Evolutionary conservation across 1,284 basidiomycete genomes (phyloP), one percentile per base, ranked within the genome.

Genomic region (Leccinum solheimii): DNA sequence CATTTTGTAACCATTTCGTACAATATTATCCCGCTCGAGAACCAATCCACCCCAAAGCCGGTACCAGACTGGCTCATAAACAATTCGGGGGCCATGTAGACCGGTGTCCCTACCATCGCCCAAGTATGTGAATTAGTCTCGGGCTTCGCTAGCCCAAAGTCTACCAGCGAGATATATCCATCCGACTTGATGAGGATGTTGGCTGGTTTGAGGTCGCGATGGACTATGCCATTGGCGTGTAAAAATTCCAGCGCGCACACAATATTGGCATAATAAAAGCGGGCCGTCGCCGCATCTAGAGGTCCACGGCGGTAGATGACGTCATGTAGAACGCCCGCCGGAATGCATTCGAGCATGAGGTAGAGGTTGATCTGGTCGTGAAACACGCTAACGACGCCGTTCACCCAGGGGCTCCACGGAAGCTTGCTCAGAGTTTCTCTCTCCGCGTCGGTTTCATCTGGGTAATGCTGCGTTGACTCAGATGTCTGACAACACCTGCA

Each of bases 131-230:
- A 34, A 11, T 69, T 63, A 7, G 66, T 59, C 72, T 65, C 80
- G 45, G 81, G 77, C 64, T 84, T 85, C 3, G 85, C 82, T 48
- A 83, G 71, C 7, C 90, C 90, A 72, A 94, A 91, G 72, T 94
- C 91, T 9, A 84, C 85, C 26, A 94, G 80, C 73, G 85, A 84
- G 68, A 92, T 73, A 68, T 87, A 86, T 19, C 85, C 84, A 63
- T 85, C 81, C 2, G 74, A 69, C 54, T 81, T 82, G 57, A 95
- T 78, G 36, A 95, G 80, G 60, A 95, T 87, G 67, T 95, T 95
- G 68, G 88, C 89, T 9, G 91, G 91, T 73, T 95, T 94, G 68
- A 95, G 81, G 72, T 95, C 91, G n/a, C 91, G 83, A 73, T 95
- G 94, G 5, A 91, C 85, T 65, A 94, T 85, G 61, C 86, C 86